A percentile compares a stretch with the other conserved stretches of the same genome.
Evolutionary conservation across 106 monocot genomes (phyloP).

Genomic region (Iris macrosiphon): DNA sequence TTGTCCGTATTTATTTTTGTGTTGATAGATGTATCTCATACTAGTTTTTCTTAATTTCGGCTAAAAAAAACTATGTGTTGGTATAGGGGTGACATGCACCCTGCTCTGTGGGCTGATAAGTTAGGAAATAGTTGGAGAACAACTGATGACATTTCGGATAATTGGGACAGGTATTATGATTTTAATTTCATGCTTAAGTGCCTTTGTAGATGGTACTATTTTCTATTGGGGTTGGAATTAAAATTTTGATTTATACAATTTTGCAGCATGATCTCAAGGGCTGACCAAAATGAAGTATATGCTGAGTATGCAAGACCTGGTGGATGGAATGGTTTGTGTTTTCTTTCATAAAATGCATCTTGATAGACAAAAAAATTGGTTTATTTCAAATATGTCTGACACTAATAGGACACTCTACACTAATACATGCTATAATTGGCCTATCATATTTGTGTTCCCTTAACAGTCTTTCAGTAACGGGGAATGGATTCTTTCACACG

Average conservation of each 20-base stretch:
- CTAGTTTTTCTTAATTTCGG: not conserved
- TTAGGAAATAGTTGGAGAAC: conserved; percentile 85
- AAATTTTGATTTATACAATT: not conserved
- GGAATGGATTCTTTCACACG: not conserved
- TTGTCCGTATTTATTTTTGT: not conserved
- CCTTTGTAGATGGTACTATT: not conserved
- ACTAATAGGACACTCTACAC: not conserved
- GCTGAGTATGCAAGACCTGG: conserved; percentile 74
- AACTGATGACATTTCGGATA: conserved; percentile 60
- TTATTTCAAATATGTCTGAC: not conserved
- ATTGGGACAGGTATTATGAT: conserved; percentile 47
- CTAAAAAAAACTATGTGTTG: not conserved
- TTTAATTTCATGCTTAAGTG: not conserved
- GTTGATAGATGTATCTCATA: too few relatives aligned
- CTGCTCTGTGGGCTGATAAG: conserved; percentile 51
- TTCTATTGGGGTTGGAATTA: too few relatives aligned
- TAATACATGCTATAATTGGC: not conserved
- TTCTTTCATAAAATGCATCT: not conserved
- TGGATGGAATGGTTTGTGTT: conserved; percentile 76
- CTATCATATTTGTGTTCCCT: not conserved
- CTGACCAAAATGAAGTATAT: conserved; percentile 64
- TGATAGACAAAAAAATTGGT: not conserved
- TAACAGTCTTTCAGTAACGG: not conserved
- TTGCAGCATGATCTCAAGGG: conserved; percentile 64
- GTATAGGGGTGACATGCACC: conserved; percentile 72